phyloP scores from a whole-genome alignment of 345 rosid species.

The Gossypium australe region DNA sequence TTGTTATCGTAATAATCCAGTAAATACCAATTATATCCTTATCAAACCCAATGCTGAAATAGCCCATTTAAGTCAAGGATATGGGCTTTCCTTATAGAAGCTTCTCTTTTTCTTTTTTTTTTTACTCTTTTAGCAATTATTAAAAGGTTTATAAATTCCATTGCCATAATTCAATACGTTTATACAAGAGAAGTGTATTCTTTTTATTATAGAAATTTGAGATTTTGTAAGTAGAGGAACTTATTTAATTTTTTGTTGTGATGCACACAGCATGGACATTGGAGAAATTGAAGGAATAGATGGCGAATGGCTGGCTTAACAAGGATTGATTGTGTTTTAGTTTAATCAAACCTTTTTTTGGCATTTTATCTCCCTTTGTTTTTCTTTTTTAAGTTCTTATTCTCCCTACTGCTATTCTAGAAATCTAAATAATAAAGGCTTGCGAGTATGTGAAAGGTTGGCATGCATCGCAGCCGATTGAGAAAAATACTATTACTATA shows the following conservation, averaged over 20 bases:
- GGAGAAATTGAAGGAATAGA: slow-evolving; percentile 89
- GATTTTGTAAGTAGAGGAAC: neutral
- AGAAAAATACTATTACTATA: slow-evolving; percentile 23
- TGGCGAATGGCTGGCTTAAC: slow-evolving; percentile 87
- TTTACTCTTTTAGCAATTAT: too few species aligned
- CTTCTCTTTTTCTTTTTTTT: neutral
- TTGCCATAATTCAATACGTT: too few species aligned
- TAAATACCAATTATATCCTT: neutral
- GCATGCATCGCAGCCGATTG: slow-evolving; percentile 23
- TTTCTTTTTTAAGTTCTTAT: slow-evolving; percentile 13
- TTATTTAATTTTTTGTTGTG: neutral
- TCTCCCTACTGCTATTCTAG: neutral
- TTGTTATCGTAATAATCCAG: too few species aligned
- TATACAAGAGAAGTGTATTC: too few species aligned
- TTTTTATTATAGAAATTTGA: neutral
- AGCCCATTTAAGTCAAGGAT: neutral
- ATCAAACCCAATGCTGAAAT: neutral
- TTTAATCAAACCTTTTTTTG: slow-evolving; percentile 52
- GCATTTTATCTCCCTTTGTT: slow-evolving; percentile 12
- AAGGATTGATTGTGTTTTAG: slow-evolving; percentile 54
- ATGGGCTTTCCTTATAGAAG: neutral
- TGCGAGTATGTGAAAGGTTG: slow-evolving; percentile 28
- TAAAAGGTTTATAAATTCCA: too few species aligned
- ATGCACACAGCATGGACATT: slow-evolving; percentile 72
- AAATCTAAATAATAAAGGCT: slow-evolving; percentile 39